A percentile compares a stretch with the other conserved stretches of the same genome.
phyloP scores from a whole-genome alignment of 495 filamentous ascomycete genomes.

The Penicillium lividum region DNA sequence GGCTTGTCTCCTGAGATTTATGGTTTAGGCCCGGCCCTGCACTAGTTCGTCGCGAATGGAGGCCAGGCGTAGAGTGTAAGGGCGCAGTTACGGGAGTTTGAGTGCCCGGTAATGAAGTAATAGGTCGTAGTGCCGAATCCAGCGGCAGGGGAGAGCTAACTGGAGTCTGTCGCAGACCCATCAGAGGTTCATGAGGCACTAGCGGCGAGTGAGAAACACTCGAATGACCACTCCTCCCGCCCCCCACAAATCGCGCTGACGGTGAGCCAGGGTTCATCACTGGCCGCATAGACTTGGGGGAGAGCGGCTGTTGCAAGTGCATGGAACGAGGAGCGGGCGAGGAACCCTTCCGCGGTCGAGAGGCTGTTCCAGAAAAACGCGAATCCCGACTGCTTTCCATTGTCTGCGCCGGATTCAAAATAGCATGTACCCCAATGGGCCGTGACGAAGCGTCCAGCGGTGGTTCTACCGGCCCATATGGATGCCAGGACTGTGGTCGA shows the following conservation, averaged over 20 bases:
- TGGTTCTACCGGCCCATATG: slow-evolving; percentile 41
- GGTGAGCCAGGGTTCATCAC: slow-evolving; percentile 70
- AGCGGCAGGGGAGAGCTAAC: slow-evolving; percentile 33
- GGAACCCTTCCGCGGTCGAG: slow-evolving; percentile 37
- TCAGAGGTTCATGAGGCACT: slow-evolving; percentile 36
- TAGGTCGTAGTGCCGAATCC: slow-evolving; percentile 30
- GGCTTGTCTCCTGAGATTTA: slow-evolving; percentile 57
- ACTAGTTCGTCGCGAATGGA: slow-evolving; percentile 46
- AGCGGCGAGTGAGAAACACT: slow-evolving; percentile 50
- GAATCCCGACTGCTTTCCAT: slow-evolving; percentile 23
- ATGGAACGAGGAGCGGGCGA: slow-evolving; percentile 35
- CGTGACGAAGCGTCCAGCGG: slow-evolving; percentile 41
- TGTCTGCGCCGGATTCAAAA: slow-evolving; percentile 48
- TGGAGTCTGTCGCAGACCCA: slow-evolving; percentile 27
- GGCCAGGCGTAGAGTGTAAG: slow-evolving; percentile 41
- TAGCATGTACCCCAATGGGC: slow-evolving; percentile 53
- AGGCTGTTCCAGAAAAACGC: slow-evolving; percentile 27
- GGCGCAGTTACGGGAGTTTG: slow-evolving; percentile 37
- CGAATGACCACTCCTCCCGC: slow-evolving; percentile 44
- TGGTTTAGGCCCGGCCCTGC: slow-evolving; percentile 40
- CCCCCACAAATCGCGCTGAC: slow-evolving; percentile 41
- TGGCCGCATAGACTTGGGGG: slow-evolving; percentile 45
- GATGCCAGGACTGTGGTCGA: slow-evolving; percentile 42
- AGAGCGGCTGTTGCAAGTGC: slow-evolving; percentile 39
- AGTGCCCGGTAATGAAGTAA: slow-evolving; percentile 28